Base-by-base conservation (phyloP, 352 stramenopile genomes). In the Pythium brachiatum region DNA sequence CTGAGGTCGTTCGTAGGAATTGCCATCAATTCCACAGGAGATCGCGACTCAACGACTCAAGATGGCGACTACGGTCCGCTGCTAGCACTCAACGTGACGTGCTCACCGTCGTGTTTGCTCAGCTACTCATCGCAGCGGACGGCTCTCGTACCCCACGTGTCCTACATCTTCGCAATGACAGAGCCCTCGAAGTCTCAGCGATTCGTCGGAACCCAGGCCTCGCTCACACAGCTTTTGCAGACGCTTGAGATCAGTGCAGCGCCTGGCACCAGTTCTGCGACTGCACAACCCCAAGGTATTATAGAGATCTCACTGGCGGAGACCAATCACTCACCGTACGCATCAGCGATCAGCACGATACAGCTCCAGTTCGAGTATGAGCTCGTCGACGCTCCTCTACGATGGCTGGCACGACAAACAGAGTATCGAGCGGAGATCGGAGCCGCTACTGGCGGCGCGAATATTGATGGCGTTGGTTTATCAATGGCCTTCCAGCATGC, bases 161-260 rank as follows among this genome's bases (percentile, higher is more conserved):
- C 46, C 13, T 68, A 62, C 21, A 54, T 50, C 3, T 36, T 51
- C n/a, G 51, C 53, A 7, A 6, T 20, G 2, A 43, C 20, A 20
- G 2, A 52, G 20, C 53, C 53, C 13, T 61, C 60, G 21, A 26
- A 21, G 7, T 9, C 16, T 0, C 32, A 58, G 18, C 53, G 53
- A 6, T 68, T 62, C 29, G 47, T 59, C 18, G 60, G 60, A n/a
- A 68, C 53, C 13, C 43, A 48, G 27, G 26, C 25, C 16, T 61
- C 60, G 18, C 31, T 68, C 3, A 53, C 25, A 13, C 18, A 13
- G 1, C 9, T 68, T 6, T 29, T 68, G 16, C 13, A 39, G 36
- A 53, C 46, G 1, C 21, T 68, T 11, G 20, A 52, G 12, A 62
- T 66, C 41, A 27, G 25, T 31, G 46, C 31, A 6, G 21, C 5